Conservation (phyloP, 768 basidiomycete species). For the Mycena rebaudengoi region DNA sequence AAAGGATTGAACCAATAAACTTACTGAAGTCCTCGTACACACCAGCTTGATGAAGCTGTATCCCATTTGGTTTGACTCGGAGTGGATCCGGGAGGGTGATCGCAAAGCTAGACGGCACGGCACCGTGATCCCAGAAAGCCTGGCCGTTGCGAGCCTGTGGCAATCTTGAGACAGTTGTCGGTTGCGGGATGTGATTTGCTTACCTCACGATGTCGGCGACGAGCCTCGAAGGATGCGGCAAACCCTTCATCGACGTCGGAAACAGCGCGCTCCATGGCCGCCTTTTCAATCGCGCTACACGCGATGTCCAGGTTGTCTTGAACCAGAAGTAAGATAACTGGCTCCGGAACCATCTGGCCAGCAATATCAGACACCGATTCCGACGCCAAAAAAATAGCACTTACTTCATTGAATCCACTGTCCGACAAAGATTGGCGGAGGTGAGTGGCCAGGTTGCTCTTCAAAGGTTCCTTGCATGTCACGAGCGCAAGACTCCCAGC, state of each 20-base stretch:
- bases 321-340: slow-evolving; percentile 80
- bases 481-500: slow-evolving; percentile 96
- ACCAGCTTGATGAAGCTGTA: slow-evolving; percentile 81
- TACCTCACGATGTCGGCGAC: slow-evolving; percentile 89
- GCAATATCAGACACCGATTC: slow-evolving; percentile 10
- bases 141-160: slow-evolving; percentile 70
- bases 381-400: not conserved
- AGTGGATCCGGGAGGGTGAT: slow-evolving; percentile 86
- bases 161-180: slow-evolving; percentile 9
- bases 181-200: slow-evolving; percentile 27
- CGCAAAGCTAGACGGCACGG: slow-evolving; percentile 74
- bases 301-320: slow-evolving; percentile 94
- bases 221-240: slow-evolving; percentile 78
- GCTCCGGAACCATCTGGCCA: slow-evolving; percentile 81
- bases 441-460: slow-evolving; percentile 90
- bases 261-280: slow-evolving; percentile 95
- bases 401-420: slow-evolving; percentile 89
- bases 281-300: slow-evolving; percentile 94
- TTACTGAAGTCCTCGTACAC: slow-evolving; percentile 97
- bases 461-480: slow-evolving; percentile 96
- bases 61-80: slow-evolving; percentile 82
- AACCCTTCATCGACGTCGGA: slow-evolving; percentile 94
- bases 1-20: slow-evolving; percentile 19
- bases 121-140: slow-evolving; percentile 90
- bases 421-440: slow-evolving; percentile 85